phyloP scores from a whole-genome alignment of 345 rosid genomes.

The Aegle marmelos region DNA sequence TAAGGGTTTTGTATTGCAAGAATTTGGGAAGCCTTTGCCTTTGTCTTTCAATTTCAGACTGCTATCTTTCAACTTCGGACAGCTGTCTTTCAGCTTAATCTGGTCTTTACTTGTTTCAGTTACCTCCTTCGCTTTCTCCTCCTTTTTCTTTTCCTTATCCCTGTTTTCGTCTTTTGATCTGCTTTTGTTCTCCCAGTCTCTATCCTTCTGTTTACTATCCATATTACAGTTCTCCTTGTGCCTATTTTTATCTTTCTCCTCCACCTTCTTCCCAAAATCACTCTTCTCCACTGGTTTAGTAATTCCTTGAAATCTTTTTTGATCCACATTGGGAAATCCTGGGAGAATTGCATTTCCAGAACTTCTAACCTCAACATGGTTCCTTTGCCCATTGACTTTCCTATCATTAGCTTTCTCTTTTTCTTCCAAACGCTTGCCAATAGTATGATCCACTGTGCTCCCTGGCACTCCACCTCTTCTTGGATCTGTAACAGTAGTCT shows the following conservation, averaged over 20 bases:
- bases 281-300: slow-evolving; percentile 38
- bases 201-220: slow-evolving; percentile 29
- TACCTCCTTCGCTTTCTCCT: slow-evolving; percentile 40
- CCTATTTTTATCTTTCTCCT: slow-evolving; percentile 34
- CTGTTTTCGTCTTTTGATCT: slow-evolving; percentile 34
- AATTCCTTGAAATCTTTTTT: slow-evolving; percentile 32
- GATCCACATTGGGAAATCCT: slow-evolving; percentile 28
- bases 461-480: slow-evolving; percentile 28
- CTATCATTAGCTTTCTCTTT: slow-evolving; percentile 29
- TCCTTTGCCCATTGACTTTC: slow-evolving; percentile 27
- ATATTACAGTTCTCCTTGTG: slow-evolving; percentile 28
- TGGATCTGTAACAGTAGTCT: slow-evolving; percentile 18
- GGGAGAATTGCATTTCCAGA: slow-evolving; percentile 23
- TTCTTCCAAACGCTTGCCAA: slow-evolving; percentile 19
- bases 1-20: slow-evolving; percentile 18
- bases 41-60: slow-evolving; percentile 14
- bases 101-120: slow-evolving; percentile 32
- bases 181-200: slow-evolving; percentile 26
- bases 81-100: slow-evolving; percentile 23
- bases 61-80: slow-evolving; percentile 18
- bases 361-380: slow-evolving; percentile 18
- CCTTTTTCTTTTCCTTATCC: slow-evolving; percentile 38
- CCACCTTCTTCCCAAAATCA: slow-evolving; percentile 31
- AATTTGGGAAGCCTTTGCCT: slow-evolving; percentile 17
- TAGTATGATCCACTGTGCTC: slow-evolving; percentile 18